Evolutionary conservation across 2,329 filamentous ascomycete genomes (phyloP).

Genomic region (Xylaria arbuscula): DNA sequence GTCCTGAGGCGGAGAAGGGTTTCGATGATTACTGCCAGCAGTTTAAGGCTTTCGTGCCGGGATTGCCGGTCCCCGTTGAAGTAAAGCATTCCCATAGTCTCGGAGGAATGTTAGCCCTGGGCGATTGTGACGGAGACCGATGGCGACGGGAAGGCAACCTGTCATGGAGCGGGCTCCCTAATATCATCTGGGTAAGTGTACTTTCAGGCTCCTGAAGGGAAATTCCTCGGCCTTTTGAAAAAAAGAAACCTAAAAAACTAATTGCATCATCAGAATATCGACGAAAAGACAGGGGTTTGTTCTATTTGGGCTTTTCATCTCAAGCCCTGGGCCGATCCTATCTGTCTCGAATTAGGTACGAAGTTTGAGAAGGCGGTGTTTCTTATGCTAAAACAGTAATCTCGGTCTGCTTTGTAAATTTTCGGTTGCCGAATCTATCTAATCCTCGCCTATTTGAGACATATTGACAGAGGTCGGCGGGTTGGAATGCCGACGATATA

Average conservation of each 20-base stretch:
- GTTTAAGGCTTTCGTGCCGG: conserved; percentile 44
- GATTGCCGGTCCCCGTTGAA: conserved; percentile 45
- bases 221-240: not conserved
- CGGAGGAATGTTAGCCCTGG: conserved; percentile 28
- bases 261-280: conserved; percentile 48
- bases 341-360: conserved; percentile 29
- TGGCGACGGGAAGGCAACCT: conserved; percentile 37
- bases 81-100: conserved; percentile 50
- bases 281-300: conserved; percentile 54
- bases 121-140: conserved; percentile 37
- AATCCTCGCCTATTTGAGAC: too few relatives aligned
- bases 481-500: not conserved
- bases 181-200: conserved; percentile 58
- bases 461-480: too few relatives aligned
- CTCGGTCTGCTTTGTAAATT: not conserved
- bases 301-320: conserved; percentile 37
- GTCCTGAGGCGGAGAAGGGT: conserved; percentile 44
- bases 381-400: conserved; percentile 31
- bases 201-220: conserved; percentile 19
- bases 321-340: conserved; percentile 31
- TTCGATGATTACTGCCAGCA: conserved; percentile 29
- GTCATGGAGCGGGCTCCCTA: conserved; percentile 55
- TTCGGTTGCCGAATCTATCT: too few relatives aligned
- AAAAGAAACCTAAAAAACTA: not conserved
- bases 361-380: conserved; percentile 38